phyloP scores from a whole-genome alignment of 495 filamentous ascomycete species.

The Penicillium fimorum region DNA sequence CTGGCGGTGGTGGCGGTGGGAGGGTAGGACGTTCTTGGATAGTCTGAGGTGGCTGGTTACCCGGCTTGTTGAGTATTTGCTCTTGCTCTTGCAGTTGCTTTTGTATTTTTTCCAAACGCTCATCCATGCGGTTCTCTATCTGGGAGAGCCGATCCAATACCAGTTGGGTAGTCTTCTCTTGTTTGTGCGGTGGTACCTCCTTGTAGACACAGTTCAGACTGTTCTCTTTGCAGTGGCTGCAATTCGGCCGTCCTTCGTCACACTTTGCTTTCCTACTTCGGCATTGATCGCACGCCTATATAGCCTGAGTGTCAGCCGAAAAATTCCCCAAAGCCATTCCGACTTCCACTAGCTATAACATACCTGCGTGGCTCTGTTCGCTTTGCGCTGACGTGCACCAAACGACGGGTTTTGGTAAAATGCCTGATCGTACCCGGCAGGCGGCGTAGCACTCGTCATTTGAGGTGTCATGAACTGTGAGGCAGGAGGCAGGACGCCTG shows the following conservation, averaged over 20 bases:
- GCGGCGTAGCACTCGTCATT: slow-evolving; percentile 24
- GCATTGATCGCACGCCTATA: slow-evolving; percentile 60
- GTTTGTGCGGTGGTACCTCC: slow-evolving; percentile 60
- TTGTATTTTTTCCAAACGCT: slow-evolving; percentile 9
- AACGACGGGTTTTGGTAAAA: slow-evolving; percentile 36
- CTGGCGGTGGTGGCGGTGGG: background rate
- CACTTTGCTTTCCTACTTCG: slow-evolving; percentile 63
- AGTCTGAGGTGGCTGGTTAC: background rate
- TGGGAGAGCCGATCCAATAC: slow-evolving; percentile 34
- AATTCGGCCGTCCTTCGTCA: slow-evolving; percentile 58
- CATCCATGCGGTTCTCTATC: slow-evolving; percentile 29
- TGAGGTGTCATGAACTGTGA: slow-evolving; percentile 33
- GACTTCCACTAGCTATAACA: slow-evolving; percentile 2
- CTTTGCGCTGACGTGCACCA: slow-evolving; percentile 42
- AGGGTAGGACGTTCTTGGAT: background rate
- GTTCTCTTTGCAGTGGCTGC: slow-evolving; percentile 60
- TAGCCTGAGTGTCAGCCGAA: slow-evolving; percentile 4
- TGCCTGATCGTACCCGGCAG: slow-evolving; percentile 30
- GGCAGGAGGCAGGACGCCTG: slow-evolving; percentile 25
- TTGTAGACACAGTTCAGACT: slow-evolving; percentile 56
- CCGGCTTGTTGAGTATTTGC: background rate
- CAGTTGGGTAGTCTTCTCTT: slow-evolving; percentile 44
- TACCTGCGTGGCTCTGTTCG: slow-evolving; percentile 46
- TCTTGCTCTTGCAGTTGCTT: slow-evolving; percentile 13
- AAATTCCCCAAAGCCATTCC: background rate